Conservation (phyloP, 2,329 filamentous ascomycete species). For the Colletotrichum tofieldiae region DNA sequence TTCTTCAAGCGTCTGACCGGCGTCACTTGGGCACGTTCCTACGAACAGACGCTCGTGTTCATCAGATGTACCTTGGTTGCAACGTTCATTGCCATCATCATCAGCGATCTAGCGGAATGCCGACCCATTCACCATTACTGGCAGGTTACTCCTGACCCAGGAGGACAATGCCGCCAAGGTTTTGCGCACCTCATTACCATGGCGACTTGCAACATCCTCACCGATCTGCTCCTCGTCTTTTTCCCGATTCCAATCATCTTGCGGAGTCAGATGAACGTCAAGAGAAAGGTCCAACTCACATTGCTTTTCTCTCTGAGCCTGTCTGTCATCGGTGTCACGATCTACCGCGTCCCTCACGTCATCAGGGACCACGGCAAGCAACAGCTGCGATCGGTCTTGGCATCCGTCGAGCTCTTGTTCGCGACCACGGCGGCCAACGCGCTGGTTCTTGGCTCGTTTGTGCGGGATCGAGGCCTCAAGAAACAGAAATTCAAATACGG, state of each 20-base stretch:
- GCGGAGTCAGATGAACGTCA: slow-evolving; percentile 80
- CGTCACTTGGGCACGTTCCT: slow-evolving; percentile 84
- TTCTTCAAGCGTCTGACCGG: slow-evolving; percentile 91
- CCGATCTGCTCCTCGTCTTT: slow-evolving; percentile 87
- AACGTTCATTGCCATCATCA: slow-evolving; percentile 86
- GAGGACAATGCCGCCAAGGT: slow-evolving; percentile 86
- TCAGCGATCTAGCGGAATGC: slow-evolving; percentile 89
- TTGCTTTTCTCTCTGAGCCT: slow-evolving; percentile 89
- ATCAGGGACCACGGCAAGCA: slow-evolving; percentile 81
- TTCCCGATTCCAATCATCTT: slow-evolving; percentile 94
- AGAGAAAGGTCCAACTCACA: slow-evolving; percentile 85
- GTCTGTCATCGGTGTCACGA: slow-evolving; percentile 83
- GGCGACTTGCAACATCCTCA: slow-evolving; percentile 90
- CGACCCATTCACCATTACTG: slow-evolving; percentile 82
- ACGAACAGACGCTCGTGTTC: slow-evolving; percentile 78
- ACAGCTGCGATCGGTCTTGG: slow-evolving; percentile 89
- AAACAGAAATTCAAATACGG: slow-evolving; percentile 85
- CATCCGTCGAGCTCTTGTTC: slow-evolving; percentile 91
- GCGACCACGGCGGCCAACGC: slow-evolving; percentile 91
- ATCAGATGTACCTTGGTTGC: slow-evolving; percentile 82
- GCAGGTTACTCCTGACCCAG: slow-evolving; percentile 90
- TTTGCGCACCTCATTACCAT: slow-evolving; percentile 91
- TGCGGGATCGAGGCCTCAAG: slow-evolving; percentile 91
- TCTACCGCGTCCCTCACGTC: slow-evolving; percentile 86
- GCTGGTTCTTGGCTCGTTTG: slow-evolving; percentile 91